Conservation (phyloP, 768 basidiomycete species). For the Boletus sp. region DNA sequence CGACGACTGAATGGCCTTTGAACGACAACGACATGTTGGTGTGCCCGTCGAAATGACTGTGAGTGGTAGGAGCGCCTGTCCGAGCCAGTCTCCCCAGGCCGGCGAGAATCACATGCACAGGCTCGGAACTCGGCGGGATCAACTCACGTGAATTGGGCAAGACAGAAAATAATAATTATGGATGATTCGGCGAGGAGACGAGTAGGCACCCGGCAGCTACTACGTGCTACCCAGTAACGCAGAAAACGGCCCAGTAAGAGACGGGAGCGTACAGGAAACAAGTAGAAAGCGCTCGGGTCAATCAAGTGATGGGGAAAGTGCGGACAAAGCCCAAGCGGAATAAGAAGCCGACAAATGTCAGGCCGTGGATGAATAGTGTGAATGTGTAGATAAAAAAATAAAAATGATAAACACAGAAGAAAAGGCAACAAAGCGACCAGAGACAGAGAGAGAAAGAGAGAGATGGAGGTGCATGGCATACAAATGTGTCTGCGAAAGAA, state of each 20-base stretch:
- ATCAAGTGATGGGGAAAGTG: slow-evolving; percentile 9
- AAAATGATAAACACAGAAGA: slow-evolving; percentile 21
- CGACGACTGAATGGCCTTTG: slow-evolving; percentile 85
- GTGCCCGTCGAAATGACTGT: neutral
- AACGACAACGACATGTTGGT: slow-evolving; percentile 56
- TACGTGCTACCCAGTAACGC: slow-evolving; percentile 34
- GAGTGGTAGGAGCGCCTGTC: neutral
- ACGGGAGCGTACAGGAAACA: slow-evolving; percentile 31
- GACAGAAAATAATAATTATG: slow-evolving; percentile 21
- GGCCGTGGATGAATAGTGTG: slow-evolving; percentile 27
- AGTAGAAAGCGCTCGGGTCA: slow-evolving; percentile 28
- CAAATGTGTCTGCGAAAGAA: slow-evolving; percentile 22
- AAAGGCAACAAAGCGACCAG: slow-evolving; percentile 25
- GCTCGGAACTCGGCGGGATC: neutral
- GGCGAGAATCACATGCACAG: slow-evolving; percentile 10
- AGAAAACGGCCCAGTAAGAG: slow-evolving; percentile 21
- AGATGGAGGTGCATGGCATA: slow-evolving; percentile 21
- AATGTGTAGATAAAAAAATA: slow-evolving; percentile 31
- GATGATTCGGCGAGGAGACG: slow-evolving; percentile 20
- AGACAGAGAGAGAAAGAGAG: slow-evolving; percentile 1
- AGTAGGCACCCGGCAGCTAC: slow-evolving; percentile 34
- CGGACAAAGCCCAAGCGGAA: slow-evolving; percentile 18
- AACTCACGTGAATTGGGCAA: no score
- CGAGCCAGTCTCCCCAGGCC: neutral
- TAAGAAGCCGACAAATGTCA: slow-evolving; percentile 27